Conservation (phyloP, 495 filamentous ascomycete genomes). For the Aspergillus taichungensis region DNA sequence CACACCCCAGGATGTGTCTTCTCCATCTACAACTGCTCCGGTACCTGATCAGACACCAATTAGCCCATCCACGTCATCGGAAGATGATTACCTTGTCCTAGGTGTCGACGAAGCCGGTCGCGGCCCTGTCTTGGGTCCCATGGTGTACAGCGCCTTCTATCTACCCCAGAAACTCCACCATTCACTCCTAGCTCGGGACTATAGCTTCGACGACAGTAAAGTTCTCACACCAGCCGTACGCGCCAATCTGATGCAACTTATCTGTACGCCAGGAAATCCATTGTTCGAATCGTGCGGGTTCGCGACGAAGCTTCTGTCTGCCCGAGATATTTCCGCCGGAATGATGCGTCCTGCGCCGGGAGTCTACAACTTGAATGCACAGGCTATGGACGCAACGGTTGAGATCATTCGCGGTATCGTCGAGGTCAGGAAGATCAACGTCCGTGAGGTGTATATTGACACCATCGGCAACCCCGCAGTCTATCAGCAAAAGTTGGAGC, state of each 20-base stretch:
- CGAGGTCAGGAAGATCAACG: conserved; percentile 63
- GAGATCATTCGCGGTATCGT: conserved; percentile 65
- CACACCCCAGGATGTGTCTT: conserved; percentile 26
- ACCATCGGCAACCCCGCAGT: conserved; percentile 75
- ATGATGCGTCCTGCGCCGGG: conserved; percentile 60
- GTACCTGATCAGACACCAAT: conserved; percentile 1
- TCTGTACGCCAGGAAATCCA: conserved; percentile 58
- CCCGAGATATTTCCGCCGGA: conserved; percentile 69
- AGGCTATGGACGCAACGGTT: conserved; percentile 94
- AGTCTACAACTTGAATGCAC: conserved; percentile 91
- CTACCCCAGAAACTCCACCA: conserved; percentile 59
- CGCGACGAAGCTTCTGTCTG: conserved; percentile 72
- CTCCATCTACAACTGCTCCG: conserved; percentile 8
- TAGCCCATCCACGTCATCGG: not conserved
- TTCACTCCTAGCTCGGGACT: conserved; percentile 60
- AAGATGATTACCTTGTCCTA: conserved; percentile 44
- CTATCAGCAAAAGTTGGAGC: conserved; percentile 79
- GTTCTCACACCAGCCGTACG: conserved; percentile 67
- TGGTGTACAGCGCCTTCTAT: conserved; percentile 94
- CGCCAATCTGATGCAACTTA: conserved; percentile 61
- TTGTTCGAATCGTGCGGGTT: conserved; percentile 68
- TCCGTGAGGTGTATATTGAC: conserved; percentile 88
- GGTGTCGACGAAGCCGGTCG: conserved; percentile 95
- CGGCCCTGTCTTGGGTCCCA: conserved; percentile 90
- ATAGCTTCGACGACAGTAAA: conserved; percentile 91